Evolutionary conservation across 2,329 filamentous ascomycete species (phyloP).

Genomic region (Pseudogymnoascus sp.): DNA sequence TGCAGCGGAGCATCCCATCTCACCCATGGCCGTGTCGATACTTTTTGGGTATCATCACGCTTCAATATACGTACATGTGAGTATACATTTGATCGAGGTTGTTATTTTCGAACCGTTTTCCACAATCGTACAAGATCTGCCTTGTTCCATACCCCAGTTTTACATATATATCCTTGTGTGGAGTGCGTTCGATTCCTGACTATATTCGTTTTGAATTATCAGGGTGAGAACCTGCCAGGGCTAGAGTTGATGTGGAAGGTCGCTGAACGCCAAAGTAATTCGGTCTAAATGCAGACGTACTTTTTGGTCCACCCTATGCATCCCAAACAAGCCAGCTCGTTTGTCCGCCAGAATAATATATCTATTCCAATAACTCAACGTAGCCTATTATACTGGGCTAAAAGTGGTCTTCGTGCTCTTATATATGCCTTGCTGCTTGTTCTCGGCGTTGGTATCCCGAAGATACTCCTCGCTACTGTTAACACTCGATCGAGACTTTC

Average conservation of each 20-base stretch:
- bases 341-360: neutral
- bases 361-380: neutral
- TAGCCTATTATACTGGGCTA: neutral
- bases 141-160: neutral
- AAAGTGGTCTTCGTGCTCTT: slow-evolving; percentile 1
- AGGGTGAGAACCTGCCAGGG: neutral
- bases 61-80: neutral
- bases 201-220: neutral
- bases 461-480: slow-evolving; percentile 1
- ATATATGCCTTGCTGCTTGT: neutral
- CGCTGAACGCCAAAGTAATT: neutral
- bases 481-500: slow-evolving; percentile 1
- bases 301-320: neutral
- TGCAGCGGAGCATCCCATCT: neutral
- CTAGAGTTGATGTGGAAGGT: neutral
- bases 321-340: slow-evolving; percentile 5
- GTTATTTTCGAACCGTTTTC: neutral
- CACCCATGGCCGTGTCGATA: no score
- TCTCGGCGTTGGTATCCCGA: neutral
- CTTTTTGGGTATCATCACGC: neutral
- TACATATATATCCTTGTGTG: slow-evolving; percentile 2
- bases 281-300: neutral
- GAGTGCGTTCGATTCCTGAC: neutral
- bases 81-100: neutral
- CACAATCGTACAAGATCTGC: neutral